These are phyloP conservation scores for Penicillium waksmanii DNA, from an alignment of 495 filamentous ascomycete genomes.

Conservation along the genomic window DNA sequence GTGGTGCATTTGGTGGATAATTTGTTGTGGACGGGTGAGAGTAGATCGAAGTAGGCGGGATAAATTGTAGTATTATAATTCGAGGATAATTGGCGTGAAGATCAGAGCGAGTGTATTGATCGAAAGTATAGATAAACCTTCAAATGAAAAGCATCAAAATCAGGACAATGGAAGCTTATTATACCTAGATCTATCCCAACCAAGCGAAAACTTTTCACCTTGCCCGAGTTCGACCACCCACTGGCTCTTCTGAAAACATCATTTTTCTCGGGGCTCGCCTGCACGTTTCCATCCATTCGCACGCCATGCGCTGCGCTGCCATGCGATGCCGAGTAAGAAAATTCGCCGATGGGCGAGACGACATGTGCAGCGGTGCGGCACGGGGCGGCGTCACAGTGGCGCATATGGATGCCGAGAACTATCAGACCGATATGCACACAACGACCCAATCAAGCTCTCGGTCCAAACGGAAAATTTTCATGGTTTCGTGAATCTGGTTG, in stretches of 20 bases:
- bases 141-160: neutral
- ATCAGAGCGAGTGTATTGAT: too few relatives aligned
- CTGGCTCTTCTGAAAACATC: neutral
- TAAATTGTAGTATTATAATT: neutral
- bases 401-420: slow-evolving; percentile 3
- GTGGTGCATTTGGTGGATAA: slow-evolving; percentile 21
- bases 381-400: neutral
- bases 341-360: neutral
- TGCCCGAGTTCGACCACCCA: too few relatives aligned
- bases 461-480: neutral
- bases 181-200: slow-evolving; percentile 3
- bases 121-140: too few relatives aligned
- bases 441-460: slow-evolving; percentile 1
- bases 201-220: neutral
- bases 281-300: neutral
- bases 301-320: neutral
- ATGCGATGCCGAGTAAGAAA: neutral
- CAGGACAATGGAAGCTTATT: neutral
- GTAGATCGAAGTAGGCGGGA: neutral
- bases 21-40: neutral
- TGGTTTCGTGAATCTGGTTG: neutral
- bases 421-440: neutral
- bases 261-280: slow-evolving; percentile 1
- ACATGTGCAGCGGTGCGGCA: neutral
- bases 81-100: too few relatives aligned